phyloP scores from a whole-genome alignment of 2,329 filamentous ascomycete genomes.

The Coniochaeta sp. region DNA sequence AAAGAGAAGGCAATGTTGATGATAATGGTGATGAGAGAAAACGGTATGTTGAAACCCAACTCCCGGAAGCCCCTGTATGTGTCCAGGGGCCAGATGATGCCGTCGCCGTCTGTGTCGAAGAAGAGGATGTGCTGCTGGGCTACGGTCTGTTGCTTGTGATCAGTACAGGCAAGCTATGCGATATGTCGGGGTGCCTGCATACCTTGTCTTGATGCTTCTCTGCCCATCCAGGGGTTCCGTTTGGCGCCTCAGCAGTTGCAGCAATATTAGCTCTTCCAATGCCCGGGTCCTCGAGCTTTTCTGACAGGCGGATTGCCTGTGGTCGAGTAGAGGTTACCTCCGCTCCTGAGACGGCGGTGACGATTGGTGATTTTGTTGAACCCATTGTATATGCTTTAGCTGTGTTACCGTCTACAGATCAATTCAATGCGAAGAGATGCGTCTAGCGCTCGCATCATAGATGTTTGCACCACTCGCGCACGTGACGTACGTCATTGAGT shows the following conservation, averaged over 20 bases:
- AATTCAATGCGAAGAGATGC: too few relatives aligned
- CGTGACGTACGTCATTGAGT: too few relatives aligned
- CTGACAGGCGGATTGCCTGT: too few relatives aligned
- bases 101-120: conserved; percentile 33
- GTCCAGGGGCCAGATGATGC: conserved; percentile 29
- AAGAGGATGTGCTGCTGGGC: conserved; percentile 33
- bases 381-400: too few relatives aligned
- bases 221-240: not conserved
- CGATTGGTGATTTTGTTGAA: too few relatives aligned
- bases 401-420: too few relatives aligned
- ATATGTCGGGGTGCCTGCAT: not conserved
- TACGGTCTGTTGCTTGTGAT: conserved; percentile 17
- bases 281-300: not conserved
- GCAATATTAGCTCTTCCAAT: too few relatives aligned
- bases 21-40: conserved; percentile 30
- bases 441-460: too few relatives aligned
- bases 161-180: not conserved
- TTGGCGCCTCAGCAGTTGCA: not conserved
- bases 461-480: too few relatives aligned
- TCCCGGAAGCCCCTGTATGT: conserved; percentile 31
- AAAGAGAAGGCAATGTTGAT: conserved; percentile 38
- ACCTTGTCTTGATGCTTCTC: not conserved
- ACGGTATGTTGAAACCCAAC: conserved; percentile 30
- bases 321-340: too few relatives aligned
- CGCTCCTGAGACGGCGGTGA: too few relatives aligned